phyloP scores from a whole-genome alignment of 164 flowering plant species.

The Stephania cephalantha region DNA sequence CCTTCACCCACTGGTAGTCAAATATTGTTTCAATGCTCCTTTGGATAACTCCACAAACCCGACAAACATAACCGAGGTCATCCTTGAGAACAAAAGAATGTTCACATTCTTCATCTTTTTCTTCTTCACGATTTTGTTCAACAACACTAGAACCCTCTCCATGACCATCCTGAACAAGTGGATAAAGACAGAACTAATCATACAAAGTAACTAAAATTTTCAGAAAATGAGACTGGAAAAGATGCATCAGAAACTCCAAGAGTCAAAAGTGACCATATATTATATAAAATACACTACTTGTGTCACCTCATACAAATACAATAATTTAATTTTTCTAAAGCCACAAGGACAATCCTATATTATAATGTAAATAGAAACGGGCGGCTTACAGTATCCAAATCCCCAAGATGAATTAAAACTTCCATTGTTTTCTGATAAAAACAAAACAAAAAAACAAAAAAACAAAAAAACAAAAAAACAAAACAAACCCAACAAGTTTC shows the following conservation, averaged over 20 bases:
- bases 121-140: conserved; percentile 6
- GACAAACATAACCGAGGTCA: conserved; percentile 39
- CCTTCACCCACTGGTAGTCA: conserved; percentile 37
- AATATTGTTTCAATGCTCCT: conserved; percentile 32
- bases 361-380: not conserved
- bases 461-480: too few relatives aligned
- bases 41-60: conserved; percentile 32
- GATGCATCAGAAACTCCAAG: not conserved
- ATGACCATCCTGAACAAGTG: conserved; percentile 18
- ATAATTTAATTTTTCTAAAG: not conserved
- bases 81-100: conserved; percentile 35
- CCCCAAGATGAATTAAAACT: not conserved
- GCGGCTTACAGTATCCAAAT: not conserved
- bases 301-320: not conserved
- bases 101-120: conserved; percentile 24
- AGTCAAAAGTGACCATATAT: not conserved
- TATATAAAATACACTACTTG: not conserved
- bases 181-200: conserved; percentile 5
- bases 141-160: conserved; percentile 12
- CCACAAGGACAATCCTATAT: not conserved
- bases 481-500: not conserved
- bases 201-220: not conserved
- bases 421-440: too few relatives aligned
- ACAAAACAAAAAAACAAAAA: too few relatives aligned
- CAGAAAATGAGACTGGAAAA: not conserved